Base-by-base conservation (phyloP, 2,329 filamentous ascomycete species). In the Ceratocystis variospora region DNA sequence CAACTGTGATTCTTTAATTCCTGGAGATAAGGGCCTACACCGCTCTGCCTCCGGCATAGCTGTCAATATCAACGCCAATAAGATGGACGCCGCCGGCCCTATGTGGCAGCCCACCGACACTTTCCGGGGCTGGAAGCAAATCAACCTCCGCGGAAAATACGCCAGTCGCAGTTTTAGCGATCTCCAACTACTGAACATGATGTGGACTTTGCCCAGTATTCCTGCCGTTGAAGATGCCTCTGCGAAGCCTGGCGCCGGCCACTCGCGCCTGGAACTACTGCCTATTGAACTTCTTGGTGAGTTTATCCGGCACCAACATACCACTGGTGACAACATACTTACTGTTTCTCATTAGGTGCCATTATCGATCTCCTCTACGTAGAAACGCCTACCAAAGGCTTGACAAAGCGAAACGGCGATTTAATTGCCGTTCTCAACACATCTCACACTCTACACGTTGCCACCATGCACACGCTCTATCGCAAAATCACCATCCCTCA, bases 401-500 rank as follows among this genome's bases (percentile, higher is more conserved):
- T 89, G 71, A 85, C 87, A 31, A 84, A 86, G 48, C 87, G 89
- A 70, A 93, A 93, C 73, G 81, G 87, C 67, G 89, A 93, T 73
- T 79, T 93, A 68, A 87, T 91, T 78, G 84, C 88, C 19, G 82
- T 90, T 69, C 79, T 93, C 46, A 76, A 90, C 69, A 85, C 87
- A n/a, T 93, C 88, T n/a, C 84, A 83, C 72, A 83, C 83, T 37
- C 78, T 93, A 68, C 87, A 93, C 72, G 81, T 82, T 31, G 86
- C 86, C 22, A 92, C 89, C 2, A 78, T 92, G 44, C 82, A 83
- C 70, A 88, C 88, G 5, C 81, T 94, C 62, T 93, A 93, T 77
- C 82, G 84, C 70, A 85, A 89, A 73, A 88, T 93, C 74, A 90
- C 88, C 55, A 87, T 93, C 70, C 89, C 89, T 5, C 89, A 92